Evolutionary conservation across 345 rosid species (phyloP), one percentile per base, ranked within the genome.

Genomic region (Gossypium sturtianum): DNA sequence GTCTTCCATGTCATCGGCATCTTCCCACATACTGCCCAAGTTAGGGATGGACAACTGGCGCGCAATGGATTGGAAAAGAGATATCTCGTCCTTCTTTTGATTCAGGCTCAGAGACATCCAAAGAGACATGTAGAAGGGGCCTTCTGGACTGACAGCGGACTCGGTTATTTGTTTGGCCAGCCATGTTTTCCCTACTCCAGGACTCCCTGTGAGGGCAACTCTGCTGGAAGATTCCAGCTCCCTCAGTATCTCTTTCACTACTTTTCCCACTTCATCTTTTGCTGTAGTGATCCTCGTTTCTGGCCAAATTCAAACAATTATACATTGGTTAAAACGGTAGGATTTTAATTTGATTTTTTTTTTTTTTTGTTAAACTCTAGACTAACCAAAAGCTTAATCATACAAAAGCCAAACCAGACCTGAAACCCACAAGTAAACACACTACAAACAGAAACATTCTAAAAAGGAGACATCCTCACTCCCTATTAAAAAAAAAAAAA

Each of bases 151-250:
- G 19, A 20, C 8, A 9, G 57, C 87, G 22, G 1, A 0, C 2
- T 86, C 17, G 22, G 27, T 61, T 20, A 80, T 63, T 48, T 23
- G 29, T 59, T 71, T 77, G 19, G 90, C 86, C 70, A 84, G 47
- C 88, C 89, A 74, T 3, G 90, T 85, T 81, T 88, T 88, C 69
- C 90, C 92, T 0, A 74, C 78, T 59, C 92, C 87, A 54, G 76
- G 67, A 15, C 67, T 23, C 54, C 90, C 87, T 12, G 12, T 41
- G 22, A 86, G 58, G 56, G 78, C 27, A 43, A 85, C 1, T 13
- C 9, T 3, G 0, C 3, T 0, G 1, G 17, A 16, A 13, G 0
- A 0, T 17, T 23, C 22, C 43, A 68, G 43, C 41, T 1, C 0
- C 0, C 8, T 0, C 41, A 8, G 1, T 47, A 67, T 47, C 13